Evolutionary conservation across 306 rosid genomes (phyloP), one percentile per base, ranked within the genome.

Genomic region (Alnus glutinosa): DNA sequence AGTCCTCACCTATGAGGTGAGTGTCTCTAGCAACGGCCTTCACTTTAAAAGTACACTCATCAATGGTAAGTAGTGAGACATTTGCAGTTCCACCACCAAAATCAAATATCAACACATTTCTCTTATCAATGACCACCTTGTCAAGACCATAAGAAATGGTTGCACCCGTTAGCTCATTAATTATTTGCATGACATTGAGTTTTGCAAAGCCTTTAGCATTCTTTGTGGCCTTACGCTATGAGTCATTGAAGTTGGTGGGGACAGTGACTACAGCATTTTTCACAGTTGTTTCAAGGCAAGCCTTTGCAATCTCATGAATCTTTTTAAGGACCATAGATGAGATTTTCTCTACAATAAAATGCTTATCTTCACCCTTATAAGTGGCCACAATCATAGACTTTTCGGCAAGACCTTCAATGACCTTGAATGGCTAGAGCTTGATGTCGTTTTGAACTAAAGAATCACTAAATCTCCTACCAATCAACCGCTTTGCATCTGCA

Each of bases 1-100:
- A 61, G 46, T 87, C 88, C 44, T 76, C 86, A 1, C 82, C 87
- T 3, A 85, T 82, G 0, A 86, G 85, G 50, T 83, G 89, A 28
- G 76, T 78, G 39, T 78, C 81, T 34, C 89, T 86, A 13, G 80
- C 82, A 10, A 82, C 84, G 0, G 46, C 36, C 2, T 9, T 44
- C 5, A 47, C 81, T 57, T 78, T 61, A 70, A 78, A 70, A 13
- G 0, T 54, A 46, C 50, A 50, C 2, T 16, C 58, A 3, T 52
- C 58, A 28, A 77, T 46, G 3, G 70, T 70, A 32, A 70, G 70
- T 2, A 70, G 71, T 32, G 81, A 78, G 9, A 78, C 51, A 58
- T 78, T 71, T n/a, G 52, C 51, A 32, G 71, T 78, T 34, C 81
- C 77, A 1, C 71, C 76, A 4, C 77, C 77, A 28, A 78, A 48